These are phyloP conservation scores for Eimeria acervulina DNA, from an alignment of 169 alveolate species.

Conservation along the genomic window DNA sequence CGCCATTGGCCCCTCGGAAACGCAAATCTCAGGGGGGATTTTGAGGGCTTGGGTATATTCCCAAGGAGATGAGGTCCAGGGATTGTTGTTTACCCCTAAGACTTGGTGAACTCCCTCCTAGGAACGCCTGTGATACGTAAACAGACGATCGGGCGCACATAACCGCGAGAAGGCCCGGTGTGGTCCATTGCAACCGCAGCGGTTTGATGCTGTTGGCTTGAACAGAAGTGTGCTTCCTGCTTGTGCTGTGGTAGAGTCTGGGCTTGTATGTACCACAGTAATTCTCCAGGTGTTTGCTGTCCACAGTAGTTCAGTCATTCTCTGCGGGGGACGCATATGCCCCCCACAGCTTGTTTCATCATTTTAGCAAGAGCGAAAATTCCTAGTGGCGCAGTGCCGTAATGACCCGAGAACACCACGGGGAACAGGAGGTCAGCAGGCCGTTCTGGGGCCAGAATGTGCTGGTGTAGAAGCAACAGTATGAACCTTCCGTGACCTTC, in stretches of 20 bases:
- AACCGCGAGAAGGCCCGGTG: not conserved
- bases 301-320: not conserved
- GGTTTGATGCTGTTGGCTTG: not conserved
- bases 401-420: conserved; percentile 17
- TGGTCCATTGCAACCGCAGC: not conserved
- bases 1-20: conserved; percentile 69
- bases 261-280: not conserved
- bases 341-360: not conserved
- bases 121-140: not conserved
- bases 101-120: not conserved
- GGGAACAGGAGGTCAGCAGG: not conserved
- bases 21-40: conserved; percentile 64
- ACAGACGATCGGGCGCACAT: not conserved
- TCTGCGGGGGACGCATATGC: not conserved
- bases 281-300: not conserved
- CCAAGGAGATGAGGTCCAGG: not conserved
- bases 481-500: not conserved
- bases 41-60: not conserved
- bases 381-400: not conserved
- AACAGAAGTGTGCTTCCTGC: not conserved
- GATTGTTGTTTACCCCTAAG: not conserved
- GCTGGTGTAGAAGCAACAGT: conserved; percentile 6
- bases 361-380: not conserved
- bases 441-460: not conserved
- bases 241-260: not conserved